A percentile compares a stretch with the other conserved stretches of the same genome.
Conservation (phyloP, 2,329 filamentous ascomycete species). For the Aspergillus texensis region DNA sequence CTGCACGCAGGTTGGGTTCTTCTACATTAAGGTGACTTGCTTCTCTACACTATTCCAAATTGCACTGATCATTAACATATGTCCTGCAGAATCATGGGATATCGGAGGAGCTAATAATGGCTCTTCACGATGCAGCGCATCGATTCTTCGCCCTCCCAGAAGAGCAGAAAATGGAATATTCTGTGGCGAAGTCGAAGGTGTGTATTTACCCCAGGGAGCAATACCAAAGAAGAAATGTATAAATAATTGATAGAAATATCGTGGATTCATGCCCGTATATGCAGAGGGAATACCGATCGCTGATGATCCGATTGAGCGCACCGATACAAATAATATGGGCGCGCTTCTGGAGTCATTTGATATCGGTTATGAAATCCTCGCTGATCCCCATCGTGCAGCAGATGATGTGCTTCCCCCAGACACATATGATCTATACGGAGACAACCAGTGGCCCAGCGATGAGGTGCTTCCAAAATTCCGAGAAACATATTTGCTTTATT, state of each 20-base stretch:
- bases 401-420: slow-evolving; percentile 20
- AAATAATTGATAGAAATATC: slow-evolving; percentile 22
- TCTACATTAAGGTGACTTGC: slow-evolving; percentile 41
- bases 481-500: slow-evolving; percentile 24
- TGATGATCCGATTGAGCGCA: slow-evolving; percentile 13
- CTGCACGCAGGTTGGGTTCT: slow-evolving; percentile 49
- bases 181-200: slow-evolving; percentile 34
- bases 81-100: slow-evolving; percentile 28
- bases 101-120: slow-evolving; percentile 16
- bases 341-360: slow-evolving; percentile 30
- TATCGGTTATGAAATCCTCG: slow-evolving; percentile 29
- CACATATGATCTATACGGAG: slow-evolving; percentile 23
- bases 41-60: not conserved
- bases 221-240: not conserved
- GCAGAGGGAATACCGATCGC: slow-evolving; percentile 18
- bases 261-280: slow-evolving; percentile 29
- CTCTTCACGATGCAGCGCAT: slow-evolving; percentile 30
- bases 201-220: no score
- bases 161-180: slow-evolving; percentile 48
- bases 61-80: no score
- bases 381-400: slow-evolving; percentile 18
- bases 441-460: slow-evolving; percentile 27
- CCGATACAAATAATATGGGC: slow-evolving; percentile 7
- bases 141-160: slow-evolving; percentile 45
- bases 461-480: slow-evolving; percentile 21